phyloP scores from a whole-genome alignment of 2,329 filamentous ascomycete genomes.

The Metarhizium humberi region DNA sequence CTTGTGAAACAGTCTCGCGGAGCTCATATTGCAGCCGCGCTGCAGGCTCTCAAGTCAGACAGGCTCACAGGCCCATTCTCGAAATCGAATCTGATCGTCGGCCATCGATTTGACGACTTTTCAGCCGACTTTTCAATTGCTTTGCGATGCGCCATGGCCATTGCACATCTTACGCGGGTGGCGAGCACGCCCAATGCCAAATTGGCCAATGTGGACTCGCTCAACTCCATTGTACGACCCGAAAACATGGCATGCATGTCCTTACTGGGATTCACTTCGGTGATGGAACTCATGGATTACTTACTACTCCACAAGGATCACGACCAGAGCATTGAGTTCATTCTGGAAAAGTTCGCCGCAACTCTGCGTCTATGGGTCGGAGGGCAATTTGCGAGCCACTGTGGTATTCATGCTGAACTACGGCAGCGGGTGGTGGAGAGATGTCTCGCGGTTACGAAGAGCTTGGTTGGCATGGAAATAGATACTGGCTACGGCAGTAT shows the following conservation, averaged over 20 bases:
- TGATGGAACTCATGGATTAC: slow-evolving; percentile 47
- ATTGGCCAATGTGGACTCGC: slow-evolving; percentile 34
- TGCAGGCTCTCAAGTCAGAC: slow-evolving; percentile 36
- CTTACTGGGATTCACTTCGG: slow-evolving; percentile 50
- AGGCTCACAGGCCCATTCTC: slow-evolving; percentile 15
- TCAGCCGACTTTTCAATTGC: slow-evolving; percentile 46
- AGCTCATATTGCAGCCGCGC: slow-evolving; percentile 45
- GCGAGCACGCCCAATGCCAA: slow-evolving; percentile 24
- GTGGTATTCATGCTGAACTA: slow-evolving; percentile 40
- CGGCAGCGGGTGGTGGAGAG: slow-evolving; percentile 44
- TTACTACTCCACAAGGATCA: slow-evolving; percentile 38
- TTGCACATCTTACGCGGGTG: slow-evolving; percentile 45
- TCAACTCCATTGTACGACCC: slow-evolving; percentile 39
- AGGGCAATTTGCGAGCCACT: slow-evolving; percentile 38
- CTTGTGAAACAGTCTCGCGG: slow-evolving; percentile 45
- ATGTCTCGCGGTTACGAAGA: slow-evolving; percentile 47
- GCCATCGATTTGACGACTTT: slow-evolving; percentile 29
- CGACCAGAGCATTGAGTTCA: slow-evolving; percentile 34
- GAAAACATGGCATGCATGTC: slow-evolving; percentile 34
- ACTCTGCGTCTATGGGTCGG: slow-evolving; percentile 53
- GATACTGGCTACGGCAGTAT: slow-evolving; percentile 53
- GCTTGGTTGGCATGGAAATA: slow-evolving; percentile 47
- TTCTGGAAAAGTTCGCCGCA: slow-evolving; percentile 48
- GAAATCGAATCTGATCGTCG: slow-evolving; percentile 32
- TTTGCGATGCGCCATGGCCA: slow-evolving; percentile 49